phyloP scores from a whole-genome alignment of 148 eudicot species.

The Rhododendron ferrugineum region DNA sequence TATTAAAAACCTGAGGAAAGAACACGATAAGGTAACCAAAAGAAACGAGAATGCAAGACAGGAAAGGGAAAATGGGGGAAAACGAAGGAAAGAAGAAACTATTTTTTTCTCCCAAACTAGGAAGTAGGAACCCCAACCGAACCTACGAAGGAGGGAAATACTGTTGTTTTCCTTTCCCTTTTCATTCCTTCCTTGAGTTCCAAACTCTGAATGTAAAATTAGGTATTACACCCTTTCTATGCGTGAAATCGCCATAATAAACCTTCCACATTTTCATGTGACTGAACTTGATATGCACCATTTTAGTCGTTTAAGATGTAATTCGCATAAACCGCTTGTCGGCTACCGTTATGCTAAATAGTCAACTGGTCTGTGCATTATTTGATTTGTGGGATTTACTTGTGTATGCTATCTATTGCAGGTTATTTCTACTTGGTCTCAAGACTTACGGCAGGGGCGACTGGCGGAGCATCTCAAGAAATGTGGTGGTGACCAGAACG shows the following conservation, averaged over 20 bases:
- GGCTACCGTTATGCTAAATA: not conserved
- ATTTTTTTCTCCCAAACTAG: not conserved
- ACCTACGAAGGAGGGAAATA: not conserved
- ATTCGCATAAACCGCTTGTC: not conserved
- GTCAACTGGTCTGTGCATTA: not conserved
- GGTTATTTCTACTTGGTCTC: constrained; percentile 40
- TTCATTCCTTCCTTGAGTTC: not conserved
- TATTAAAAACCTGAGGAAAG: not conserved
- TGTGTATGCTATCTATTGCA: not conserved
- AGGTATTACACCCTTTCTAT: not conserved
- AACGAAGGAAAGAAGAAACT: not conserved
- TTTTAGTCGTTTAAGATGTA: not conserved
- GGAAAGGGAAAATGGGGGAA: not conserved
- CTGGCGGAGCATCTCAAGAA: constrained; percentile 59
- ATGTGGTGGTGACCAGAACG: constrained; percentile 45
- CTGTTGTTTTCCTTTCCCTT: not conserved
- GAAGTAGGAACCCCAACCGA: not conserved
- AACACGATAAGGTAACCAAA: not conserved
- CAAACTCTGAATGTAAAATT: not conserved
- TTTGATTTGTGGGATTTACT: not conserved
- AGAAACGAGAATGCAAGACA: not conserved
- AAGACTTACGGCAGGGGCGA: constrained; percentile 49
- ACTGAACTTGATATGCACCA: not conserved
- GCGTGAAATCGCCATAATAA: not conserved
- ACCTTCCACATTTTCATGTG: not conserved